Evolutionary conservation across 176 grass and related monocot species (phyloP).

Genomic region (Avena insularis): DNA sequence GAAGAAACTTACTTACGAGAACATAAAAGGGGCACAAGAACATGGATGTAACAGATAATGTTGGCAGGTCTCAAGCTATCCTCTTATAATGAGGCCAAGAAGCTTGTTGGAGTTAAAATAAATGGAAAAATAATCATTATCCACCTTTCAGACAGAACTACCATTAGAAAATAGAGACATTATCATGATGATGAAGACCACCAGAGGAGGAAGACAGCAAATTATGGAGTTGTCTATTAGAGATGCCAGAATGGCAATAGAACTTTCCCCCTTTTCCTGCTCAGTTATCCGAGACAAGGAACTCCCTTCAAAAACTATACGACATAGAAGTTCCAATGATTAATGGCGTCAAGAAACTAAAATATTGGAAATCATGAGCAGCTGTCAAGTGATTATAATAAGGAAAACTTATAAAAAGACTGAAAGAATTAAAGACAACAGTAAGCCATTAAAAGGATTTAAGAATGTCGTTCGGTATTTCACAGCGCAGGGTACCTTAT

Average conservation of each 20-base stretch:
- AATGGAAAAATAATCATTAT: background rate
- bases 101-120: background rate
- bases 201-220: background rate
- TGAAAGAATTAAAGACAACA: constrained; percentile 13
- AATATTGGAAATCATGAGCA: constrained; percentile 15
- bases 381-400: background rate
- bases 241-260: background rate
- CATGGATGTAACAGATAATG: background rate
- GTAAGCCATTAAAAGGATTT: background rate
- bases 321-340: background rate
- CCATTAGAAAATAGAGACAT: too few relatives aligned
- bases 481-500: constrained; percentile 66
- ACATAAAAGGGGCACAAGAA: background rate
- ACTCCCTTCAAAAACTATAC: background rate
- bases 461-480: constrained; percentile 24
- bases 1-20: background rate
- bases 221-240: constrained; percentile 3
- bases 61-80: background rate
- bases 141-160: background rate
- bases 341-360: constrained; percentile 22
- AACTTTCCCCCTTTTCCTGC: background rate
- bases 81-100: constrained; percentile 4
- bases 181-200: background rate
- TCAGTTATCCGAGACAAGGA: background rate
- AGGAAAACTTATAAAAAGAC: background rate